These are phyloP conservation scores for Eucalyptus caleyi DNA, from an alignment of 345 rosid species.

Conservation along the genomic window DNA sequence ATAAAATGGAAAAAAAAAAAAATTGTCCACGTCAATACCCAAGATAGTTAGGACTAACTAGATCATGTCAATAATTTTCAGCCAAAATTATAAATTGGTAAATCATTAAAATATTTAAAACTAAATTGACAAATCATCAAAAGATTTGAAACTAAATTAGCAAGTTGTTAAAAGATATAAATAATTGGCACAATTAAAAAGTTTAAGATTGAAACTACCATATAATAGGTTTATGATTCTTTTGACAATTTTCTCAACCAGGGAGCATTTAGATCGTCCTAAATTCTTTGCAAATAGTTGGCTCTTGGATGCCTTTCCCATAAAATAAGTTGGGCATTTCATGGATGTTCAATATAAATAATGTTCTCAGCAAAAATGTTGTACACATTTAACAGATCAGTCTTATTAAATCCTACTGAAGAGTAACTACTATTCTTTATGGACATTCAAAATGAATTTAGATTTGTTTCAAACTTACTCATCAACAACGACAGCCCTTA, in stretches of 20 bases:
- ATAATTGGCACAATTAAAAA: accelerated
- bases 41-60: accelerated
- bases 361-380: neutral
- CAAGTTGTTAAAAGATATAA: no score
- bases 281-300: neutral
- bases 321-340: neutral
- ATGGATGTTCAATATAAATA: neutral
- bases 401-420: neutral
- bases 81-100: accelerated
- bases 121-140: no score
- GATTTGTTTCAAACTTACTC: neutral
- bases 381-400: neutral
- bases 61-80: accelerated
- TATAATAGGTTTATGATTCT: accelerated
- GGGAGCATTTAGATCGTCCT: accelerated
- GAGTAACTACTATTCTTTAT: neutral
- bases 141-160: accelerated
- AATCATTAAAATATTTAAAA: no score
- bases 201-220: accelerated
- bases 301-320: neutral
- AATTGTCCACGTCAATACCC: accelerated
- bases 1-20: no score
- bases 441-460: neutral
- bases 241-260: accelerated
- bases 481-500: neutral